Evolutionary conservation across 2,329 filamentous ascomycete species (phyloP).

Genomic region (Penicillium sp.): DNA sequence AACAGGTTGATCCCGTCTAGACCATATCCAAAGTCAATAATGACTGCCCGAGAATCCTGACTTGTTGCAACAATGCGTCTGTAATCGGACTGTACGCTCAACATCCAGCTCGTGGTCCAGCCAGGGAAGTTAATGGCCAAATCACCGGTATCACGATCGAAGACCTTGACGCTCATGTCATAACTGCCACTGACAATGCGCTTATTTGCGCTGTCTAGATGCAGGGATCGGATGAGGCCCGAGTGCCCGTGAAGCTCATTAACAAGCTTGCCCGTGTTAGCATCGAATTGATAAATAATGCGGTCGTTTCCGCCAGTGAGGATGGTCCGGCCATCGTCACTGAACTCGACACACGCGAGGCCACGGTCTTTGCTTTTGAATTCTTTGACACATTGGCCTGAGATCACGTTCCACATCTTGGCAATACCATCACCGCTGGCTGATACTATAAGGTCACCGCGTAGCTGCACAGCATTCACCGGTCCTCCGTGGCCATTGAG

Average conservation of each 20-base stretch:
- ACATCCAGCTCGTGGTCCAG: conserved; percentile 95
- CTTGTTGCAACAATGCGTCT: conserved; percentile 90
- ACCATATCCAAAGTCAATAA: conserved; percentile 83
- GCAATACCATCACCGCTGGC: conserved; percentile 92
- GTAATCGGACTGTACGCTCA: conserved; percentile 95
- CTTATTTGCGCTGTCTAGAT: conserved; percentile 83
- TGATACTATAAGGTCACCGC: conserved; percentile 87
- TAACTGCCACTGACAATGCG: conserved; percentile 90
- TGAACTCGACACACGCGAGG: conserved; percentile 93
- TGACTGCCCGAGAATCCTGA: conserved; percentile 86
- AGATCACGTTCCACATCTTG: conserved; percentile 92
- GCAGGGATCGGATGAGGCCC: conserved; percentile 81
- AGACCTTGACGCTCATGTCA: conserved; percentile 93
- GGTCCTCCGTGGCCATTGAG: conserved; percentile 84
- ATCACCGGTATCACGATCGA: conserved; percentile 77
- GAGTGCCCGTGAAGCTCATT: conserved; percentile 79
- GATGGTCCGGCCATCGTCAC: conserved; percentile 88
- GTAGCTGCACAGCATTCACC: conserved; percentile 93
- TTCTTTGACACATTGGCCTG: conserved; percentile 83
- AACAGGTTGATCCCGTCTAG: conserved; percentile 55
- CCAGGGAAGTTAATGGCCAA: conserved; percentile 82
- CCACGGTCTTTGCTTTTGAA: conserved; percentile 89
- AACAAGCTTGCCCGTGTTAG: conserved; percentile 80
- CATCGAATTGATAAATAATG: conserved; percentile 93
- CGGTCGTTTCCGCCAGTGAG: conserved; percentile 94